Conservation (phyloP, 2,329 filamentous ascomycete species). For the Ascochyta viciae-villosae region DNA sequence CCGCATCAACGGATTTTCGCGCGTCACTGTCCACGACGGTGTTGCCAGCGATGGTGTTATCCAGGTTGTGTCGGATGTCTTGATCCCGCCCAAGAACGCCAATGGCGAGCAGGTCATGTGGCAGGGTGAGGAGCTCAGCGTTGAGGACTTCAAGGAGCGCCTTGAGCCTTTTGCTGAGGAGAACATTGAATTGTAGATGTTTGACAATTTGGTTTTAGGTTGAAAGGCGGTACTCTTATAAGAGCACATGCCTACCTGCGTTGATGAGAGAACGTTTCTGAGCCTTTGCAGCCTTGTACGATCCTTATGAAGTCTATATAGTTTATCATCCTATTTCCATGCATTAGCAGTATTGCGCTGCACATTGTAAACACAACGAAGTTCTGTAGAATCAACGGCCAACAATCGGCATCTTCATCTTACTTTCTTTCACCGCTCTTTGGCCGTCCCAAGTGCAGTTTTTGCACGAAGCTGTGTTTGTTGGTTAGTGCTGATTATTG, state of each 20-base stretch:
- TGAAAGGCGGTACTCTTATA: slow-evolving; percentile 4
- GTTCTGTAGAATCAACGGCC: slow-evolving; percentile 3
- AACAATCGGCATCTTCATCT: slow-evolving; percentile 6
- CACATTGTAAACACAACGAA: not conserved
- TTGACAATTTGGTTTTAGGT: not conserved
- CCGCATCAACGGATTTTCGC: slow-evolving; percentile 75
- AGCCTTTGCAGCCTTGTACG: slow-evolving; percentile 9
- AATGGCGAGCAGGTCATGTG: slow-evolving; percentile 46
- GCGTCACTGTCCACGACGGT: slow-evolving; percentile 72
- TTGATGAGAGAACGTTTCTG: not conserved
- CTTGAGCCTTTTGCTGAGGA: slow-evolving; percentile 43
- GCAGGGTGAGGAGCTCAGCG: slow-evolving; percentile 60
- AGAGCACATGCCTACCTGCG: slow-evolving; percentile 3
- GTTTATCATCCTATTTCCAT: not conserved
- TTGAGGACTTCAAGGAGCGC: slow-evolving; percentile 68
- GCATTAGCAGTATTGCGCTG: slow-evolving; percentile 5
- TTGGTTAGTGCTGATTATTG: not conserved
- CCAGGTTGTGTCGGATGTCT: slow-evolving; percentile 74
- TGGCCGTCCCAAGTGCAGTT: slow-evolving; percentile 1
- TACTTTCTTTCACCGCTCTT: slow-evolving; percentile 14
- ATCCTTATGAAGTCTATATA: slow-evolving; percentile 5
- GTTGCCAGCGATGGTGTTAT: slow-evolving; percentile 82
- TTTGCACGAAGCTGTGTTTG: not conserved
- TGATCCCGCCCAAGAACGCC: slow-evolving; percentile 73
- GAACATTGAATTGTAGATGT: slow-evolving; percentile 41